Evolutionary conservation across 2,329 filamentous ascomycete species (phyloP).

Genomic region (Apiospora saccharicola): DNA sequence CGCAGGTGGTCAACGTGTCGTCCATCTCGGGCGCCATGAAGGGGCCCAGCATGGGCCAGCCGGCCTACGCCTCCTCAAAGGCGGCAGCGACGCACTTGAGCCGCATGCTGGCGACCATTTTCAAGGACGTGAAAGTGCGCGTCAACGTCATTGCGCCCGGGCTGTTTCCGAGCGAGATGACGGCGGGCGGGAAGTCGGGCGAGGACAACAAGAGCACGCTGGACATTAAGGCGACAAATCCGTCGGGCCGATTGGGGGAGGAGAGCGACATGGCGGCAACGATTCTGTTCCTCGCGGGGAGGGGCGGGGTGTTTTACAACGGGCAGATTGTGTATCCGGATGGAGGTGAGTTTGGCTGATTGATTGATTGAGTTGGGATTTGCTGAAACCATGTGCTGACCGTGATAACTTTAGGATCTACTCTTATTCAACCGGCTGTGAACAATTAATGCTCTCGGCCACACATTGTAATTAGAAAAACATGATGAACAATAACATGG

Average conservation of each 20-base stretch:
- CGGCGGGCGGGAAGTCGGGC: slow-evolving; percentile 50
- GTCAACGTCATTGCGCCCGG: slow-evolving; percentile 65
- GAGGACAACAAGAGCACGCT: slow-evolving; percentile 56
- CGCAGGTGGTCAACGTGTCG: slow-evolving; percentile 58
- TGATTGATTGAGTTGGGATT: neutral
- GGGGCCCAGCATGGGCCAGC: slow-evolving; percentile 56
- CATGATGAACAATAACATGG: too few relatives aligned
- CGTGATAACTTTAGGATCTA: neutral
- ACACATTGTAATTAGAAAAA: too few relatives aligned
- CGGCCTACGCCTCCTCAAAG: slow-evolving; percentile 59
- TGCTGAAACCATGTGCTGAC: neutral
- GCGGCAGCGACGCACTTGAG: slow-evolving; percentile 53
- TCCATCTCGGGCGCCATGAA: slow-evolving; percentile 61
- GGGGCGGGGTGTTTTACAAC: slow-evolving; percentile 59
- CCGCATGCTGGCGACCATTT: slow-evolving; percentile 54
- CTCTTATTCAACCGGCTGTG: slow-evolving; percentile 13
- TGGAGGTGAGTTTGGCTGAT: slow-evolving; percentile 43
- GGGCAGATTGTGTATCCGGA: slow-evolving; percentile 61
- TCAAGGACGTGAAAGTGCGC: slow-evolving; percentile 58
- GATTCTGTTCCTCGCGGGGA: slow-evolving; percentile 58
- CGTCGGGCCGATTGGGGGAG: slow-evolving; percentile 49
- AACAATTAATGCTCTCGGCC: neutral
- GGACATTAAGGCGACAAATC: slow-evolving; percentile 50
- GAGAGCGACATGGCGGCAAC: slow-evolving; percentile 60
- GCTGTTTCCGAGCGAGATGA: slow-evolving; percentile 54